Percentiles rank a stretch among this genome's conserved stretches.
phyloP scores from a whole-genome alignment of 73 alveolate species.

The Paramecium tetraurelia region DNA sequence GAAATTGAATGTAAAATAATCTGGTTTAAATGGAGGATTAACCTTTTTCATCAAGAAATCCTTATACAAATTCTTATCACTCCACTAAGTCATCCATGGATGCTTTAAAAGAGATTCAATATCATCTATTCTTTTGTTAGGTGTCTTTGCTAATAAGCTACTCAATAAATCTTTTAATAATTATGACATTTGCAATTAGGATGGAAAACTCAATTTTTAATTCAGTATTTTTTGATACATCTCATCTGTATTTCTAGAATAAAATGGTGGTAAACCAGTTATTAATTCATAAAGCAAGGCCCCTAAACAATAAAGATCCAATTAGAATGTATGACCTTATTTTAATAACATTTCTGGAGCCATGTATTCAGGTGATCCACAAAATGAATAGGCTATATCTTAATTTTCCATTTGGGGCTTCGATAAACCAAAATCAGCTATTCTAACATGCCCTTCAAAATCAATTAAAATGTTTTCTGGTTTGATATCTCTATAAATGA shows the following conservation, averaged over 20 bases:
- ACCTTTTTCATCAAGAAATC: conserved; percentile 18
- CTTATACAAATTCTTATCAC: conserved; percentile 2
- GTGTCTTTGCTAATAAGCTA: conserved; percentile 36
- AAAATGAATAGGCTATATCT: conserved; percentile 60
- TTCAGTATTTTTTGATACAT: conserved; percentile 43
- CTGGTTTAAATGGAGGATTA: conserved; percentile 51
- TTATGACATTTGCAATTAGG: conserved; percentile 1
- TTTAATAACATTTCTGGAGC: conserved; percentile 70
- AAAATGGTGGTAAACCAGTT: conserved; percentile 61
- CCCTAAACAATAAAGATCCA: conserved; percentile 71
- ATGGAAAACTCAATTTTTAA: conserved; percentile 50
- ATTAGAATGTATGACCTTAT: conserved; percentile 67
- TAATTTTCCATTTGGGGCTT: conserved; percentile 56
- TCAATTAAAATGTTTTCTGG: conserved; percentile 80
- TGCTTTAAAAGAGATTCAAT: conserved; percentile 24
- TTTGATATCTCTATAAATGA: conserved; percentile 84
- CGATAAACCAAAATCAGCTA: conserved; percentile 73
- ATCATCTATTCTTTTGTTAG: conserved; percentile 44
- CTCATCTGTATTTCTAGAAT: conserved; percentile 55
- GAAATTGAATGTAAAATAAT: conserved; percentile 31
- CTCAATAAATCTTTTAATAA: not conserved
- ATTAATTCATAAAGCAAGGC: conserved; percentile 61
- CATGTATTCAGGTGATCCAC: conserved; percentile 75
- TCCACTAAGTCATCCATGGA: conserved; percentile 40
- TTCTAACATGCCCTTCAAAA: conserved; percentile 59